Evolutionary conservation across 768 basidiomycete species (phyloP), one percentile per base, ranked within the genome.

Genomic region (Calocybe cyanea): DNA sequence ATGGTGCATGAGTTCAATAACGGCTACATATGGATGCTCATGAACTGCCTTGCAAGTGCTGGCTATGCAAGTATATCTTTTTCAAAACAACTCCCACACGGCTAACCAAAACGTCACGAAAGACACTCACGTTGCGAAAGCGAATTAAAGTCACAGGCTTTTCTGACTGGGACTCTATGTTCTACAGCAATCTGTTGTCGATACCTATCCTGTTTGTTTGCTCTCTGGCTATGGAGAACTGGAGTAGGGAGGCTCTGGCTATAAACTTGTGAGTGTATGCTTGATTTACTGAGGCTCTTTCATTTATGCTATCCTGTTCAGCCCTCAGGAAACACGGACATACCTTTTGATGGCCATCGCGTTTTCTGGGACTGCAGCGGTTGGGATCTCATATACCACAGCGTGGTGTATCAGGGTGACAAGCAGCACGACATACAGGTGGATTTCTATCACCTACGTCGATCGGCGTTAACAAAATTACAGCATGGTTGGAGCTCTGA

Each of bases 81-180:
- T 35, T 21, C 10, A 51, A 20, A 24, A 17, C 19, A 2, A 33
- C 23, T 23, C 45, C 34, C 48, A 37, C n/a, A n/a, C 45, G 30
- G 39, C 34, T 46, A 35, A 49, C 41, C 49, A 14, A 45, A 28
- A 56, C 43, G 32, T 31, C 20, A 33, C 17, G 8, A n/a, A n/a
- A 95, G 92, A 92, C 96, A 31, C 76, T 99, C 39, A 75, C 89
- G 32, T 98, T 98, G 96, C 81, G 96, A 46, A 97, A 95, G 64
- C 80, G 86, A 46, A 98, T 99, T 73, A 97, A 97, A 70, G 64
- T 74, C 33, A 97, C 92, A 13, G 91, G 91, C 15, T 97, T 98
- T 70, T 77, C 92, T 39, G 95, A 99, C 59, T 96, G 93, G 94
- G 95, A 97, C 60, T 85, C 93, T 10, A 97, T 97, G 93, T 95